Conservation (phyloP, 106 monocot species). For the Acanthochlamys bracteata region DNA sequence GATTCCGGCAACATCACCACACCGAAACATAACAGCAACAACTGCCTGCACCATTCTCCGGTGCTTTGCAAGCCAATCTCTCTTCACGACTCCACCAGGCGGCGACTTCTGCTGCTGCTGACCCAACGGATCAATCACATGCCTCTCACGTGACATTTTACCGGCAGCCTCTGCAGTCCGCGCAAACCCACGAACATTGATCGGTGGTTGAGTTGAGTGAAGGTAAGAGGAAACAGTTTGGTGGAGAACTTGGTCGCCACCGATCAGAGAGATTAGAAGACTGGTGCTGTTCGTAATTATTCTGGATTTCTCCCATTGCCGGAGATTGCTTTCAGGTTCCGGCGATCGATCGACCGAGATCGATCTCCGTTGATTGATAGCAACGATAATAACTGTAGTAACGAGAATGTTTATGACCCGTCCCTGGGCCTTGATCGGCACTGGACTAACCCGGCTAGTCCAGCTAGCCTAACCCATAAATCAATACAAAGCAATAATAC, state of each 20-base stretch:
- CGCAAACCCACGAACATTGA: constrained; percentile 82
- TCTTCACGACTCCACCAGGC: constrained; percentile 57
- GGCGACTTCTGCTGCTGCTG: background rate
- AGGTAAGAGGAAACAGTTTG: constrained; percentile 61
- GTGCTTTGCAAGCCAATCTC: constrained; percentile 84
- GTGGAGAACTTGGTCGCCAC: constrained; percentile 55
- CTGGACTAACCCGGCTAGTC: no score
- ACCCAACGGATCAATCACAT: constrained; percentile 16
- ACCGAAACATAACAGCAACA: constrained; percentile 50
- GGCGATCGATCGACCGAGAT: no score
- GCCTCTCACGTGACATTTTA: constrained; percentile 28
- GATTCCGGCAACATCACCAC: constrained; percentile 55
- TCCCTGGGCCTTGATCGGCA: no score
- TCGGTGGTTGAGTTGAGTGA: constrained; percentile 84
- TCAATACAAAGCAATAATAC: no score
- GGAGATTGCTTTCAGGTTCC: no score
- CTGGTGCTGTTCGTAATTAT: constrained; percentile 45
- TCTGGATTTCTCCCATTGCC: constrained; percentile 41
- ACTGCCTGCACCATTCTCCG: constrained; percentile 64
- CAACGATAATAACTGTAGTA: no score
- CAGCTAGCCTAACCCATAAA: no score
- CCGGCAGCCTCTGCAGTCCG: constrained; percentile 62
- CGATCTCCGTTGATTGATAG: no score
- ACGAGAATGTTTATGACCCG: no score
- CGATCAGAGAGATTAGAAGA: constrained; percentile 30